A percentile compares a stretch with the other conserved stretches of the same genome.
phyloP scores from a whole-genome alignment of 805 yeast genomes.

The Saccharomycopsis guyanensis region DNA sequence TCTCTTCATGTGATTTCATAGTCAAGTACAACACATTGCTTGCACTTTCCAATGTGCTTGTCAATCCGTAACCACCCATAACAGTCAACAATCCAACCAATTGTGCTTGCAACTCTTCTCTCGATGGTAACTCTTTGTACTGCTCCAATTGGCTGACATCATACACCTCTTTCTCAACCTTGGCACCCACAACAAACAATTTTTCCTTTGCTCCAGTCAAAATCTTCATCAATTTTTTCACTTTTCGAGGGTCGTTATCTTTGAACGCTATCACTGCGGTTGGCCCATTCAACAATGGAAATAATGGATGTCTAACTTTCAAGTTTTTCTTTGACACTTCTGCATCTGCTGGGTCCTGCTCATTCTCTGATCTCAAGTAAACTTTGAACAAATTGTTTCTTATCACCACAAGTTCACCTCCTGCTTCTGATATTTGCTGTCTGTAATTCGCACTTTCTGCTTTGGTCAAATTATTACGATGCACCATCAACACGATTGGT shows the following conservation, averaged over 20 bases:
- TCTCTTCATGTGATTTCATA: slow-evolving; percentile 46
- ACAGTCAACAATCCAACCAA: slow-evolving; percentile 77
- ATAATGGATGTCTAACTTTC: slow-evolving; percentile 56
- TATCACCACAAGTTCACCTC: slow-evolving; percentile 62
- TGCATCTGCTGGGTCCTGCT: slow-evolving; percentile 64
- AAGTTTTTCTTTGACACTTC: slow-evolving; percentile 40
- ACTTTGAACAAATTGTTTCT: slow-evolving; percentile 66
- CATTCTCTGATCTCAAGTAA: slow-evolving; percentile 62
- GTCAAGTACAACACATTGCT: slow-evolving; percentile 65
- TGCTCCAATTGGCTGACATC: slow-evolving; percentile 44
- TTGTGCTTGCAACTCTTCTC: slow-evolving; percentile 69
- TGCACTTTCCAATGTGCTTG: slow-evolving; percentile 68
- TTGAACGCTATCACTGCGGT: slow-evolving; percentile 70
- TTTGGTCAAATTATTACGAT: slow-evolving; percentile 74
- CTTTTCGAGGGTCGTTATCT: slow-evolving; percentile 61
- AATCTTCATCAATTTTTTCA: slow-evolving; percentile 52
- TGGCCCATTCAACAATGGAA: slow-evolving; percentile 72
- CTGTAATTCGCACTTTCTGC: slow-evolving; percentile 60
- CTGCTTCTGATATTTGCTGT: slow-evolving; percentile 51
- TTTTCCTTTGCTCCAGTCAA: slow-evolving; percentile 49
- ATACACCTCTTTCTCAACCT: slow-evolving; percentile 54
- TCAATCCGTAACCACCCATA: slow-evolving; percentile 85
- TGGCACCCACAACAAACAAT: slow-evolving; percentile 79
- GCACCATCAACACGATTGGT: slow-evolving; percentile 69
- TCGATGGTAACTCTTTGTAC: slow-evolving; percentile 68